phyloP scores from a whole-genome alignment of 2,329 filamentous ascomycete genomes.

The Fusarium burgessii region DNA sequence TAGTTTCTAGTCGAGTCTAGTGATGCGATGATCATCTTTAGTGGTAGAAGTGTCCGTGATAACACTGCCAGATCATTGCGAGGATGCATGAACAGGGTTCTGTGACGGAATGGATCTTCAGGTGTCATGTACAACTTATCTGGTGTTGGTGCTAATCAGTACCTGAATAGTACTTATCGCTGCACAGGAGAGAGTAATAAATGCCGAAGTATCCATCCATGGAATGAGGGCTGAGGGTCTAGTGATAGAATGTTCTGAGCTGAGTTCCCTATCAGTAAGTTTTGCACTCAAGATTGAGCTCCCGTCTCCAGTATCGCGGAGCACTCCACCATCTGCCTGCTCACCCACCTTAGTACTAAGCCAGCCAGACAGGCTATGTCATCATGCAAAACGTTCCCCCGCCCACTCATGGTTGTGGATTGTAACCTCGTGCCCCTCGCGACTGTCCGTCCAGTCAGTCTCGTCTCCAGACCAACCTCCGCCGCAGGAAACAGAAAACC shows the following conservation, averaged over 20 bases:
- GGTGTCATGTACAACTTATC: slow-evolving; percentile 1
- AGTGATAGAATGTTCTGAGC: background rate
- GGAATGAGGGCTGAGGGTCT: background rate
- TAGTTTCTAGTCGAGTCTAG: slow-evolving; percentile 1
- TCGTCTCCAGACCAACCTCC: slow-evolving; percentile 38
- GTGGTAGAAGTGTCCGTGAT: slow-evolving; percentile 3
- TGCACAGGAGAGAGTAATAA: background rate
- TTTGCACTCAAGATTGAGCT: slow-evolving; percentile 1
- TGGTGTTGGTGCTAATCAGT: slow-evolving; percentile 11
- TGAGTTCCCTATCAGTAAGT: background rate
- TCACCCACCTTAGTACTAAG: background rate
- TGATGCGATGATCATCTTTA: slow-evolving; percentile 6
- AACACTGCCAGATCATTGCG: slow-evolving; percentile 17
- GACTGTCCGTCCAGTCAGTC: background rate
- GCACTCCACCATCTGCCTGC: slow-evolving; percentile 31
- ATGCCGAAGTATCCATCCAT: background rate
- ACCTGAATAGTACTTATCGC: background rate
- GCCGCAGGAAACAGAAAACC: slow-evolving; percentile 15
- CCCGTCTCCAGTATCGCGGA: slow-evolving; percentile 27
- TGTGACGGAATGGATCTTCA: slow-evolving; percentile 21
- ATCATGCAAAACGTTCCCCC: slow-evolving; percentile 34
- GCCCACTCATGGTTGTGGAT: slow-evolving; percentile 30
- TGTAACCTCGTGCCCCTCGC: slow-evolving; percentile 40
- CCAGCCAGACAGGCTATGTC: slow-evolving; percentile 27
- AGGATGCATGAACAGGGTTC: background rate